phyloP scores from a whole-genome alignment of 192 early-diverging fungal genomes.

The Pecoramyces ruminantium region DNA sequence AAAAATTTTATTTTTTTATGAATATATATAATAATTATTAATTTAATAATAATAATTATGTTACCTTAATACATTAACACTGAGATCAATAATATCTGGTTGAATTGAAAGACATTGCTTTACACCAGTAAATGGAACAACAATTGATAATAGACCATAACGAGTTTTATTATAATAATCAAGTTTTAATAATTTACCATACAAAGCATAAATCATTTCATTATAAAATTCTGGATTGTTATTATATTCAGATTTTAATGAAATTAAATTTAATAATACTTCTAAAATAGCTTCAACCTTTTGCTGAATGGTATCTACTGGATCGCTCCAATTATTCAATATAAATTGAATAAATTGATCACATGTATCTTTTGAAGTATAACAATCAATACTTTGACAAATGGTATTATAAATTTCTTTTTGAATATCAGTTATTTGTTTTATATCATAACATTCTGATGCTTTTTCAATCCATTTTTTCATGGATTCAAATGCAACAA shows the following conservation, averaged over 20 bases:
- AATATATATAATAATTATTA: no score
- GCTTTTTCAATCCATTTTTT: neutral
- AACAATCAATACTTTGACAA: neutral
- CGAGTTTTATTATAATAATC: neutral
- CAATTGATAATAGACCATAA: neutral
- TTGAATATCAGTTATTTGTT: neutral
- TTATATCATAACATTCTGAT: neutral
- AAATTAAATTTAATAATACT: neutral
- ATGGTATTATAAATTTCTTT: neutral
- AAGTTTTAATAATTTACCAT: neutral
- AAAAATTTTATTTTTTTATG: no score
- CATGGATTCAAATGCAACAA: neutral
- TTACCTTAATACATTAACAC: neutral
- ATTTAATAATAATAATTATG: neutral
- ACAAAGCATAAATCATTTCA: neutral
- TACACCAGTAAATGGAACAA: neutral
- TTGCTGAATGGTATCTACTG: neutral
- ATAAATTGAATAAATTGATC: neutral
- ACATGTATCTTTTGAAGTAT: neutral
- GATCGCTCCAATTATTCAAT: neutral
- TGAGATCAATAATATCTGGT: neutral
- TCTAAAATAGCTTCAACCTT: neutral
- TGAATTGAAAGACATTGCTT: neutral
- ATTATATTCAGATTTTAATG: neutral
- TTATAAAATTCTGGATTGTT: neutral